Percentiles rank a stretch among this genome's conserved stretches.
Evolutionary conservation across 805 yeast genomes (phyloP).

Genomic region (Candida chauliodis): DNA sequence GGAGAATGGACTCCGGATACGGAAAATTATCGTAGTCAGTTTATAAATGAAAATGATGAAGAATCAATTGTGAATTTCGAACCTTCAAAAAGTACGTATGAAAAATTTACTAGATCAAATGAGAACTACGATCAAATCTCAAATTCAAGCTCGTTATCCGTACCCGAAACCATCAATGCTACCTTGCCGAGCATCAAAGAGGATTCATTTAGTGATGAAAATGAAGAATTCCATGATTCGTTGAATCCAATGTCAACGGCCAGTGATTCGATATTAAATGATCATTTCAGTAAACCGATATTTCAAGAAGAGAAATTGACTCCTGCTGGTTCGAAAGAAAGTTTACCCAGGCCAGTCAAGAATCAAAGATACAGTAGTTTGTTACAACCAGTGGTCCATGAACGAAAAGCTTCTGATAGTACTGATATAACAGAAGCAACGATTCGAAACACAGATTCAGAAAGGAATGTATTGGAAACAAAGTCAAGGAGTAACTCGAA

Average conservation of each 20-base stretch:
- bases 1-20: slow-evolving; percentile 64
- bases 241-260: slow-evolving; percentile 10
- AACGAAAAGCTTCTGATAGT: slow-evolving; percentile 1
- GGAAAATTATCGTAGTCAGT: slow-evolving; percentile 44
- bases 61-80: slow-evolving; percentile 30
- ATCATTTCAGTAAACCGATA: slow-evolving; percentile 20
- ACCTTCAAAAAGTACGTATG: slow-evolving; percentile 18
- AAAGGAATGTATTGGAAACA: too few species aligned
- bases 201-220: slow-evolving; percentile 21
- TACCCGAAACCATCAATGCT: slow-evolving; percentile 40
- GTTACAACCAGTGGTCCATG: slow-evolving; percentile 9
- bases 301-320: slow-evolving; percentile 24
- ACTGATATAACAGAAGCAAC: neutral
- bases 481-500: neutral
- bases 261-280: slow-evolving; percentile 24
- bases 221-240: slow-evolving; percentile 10
- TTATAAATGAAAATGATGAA: slow-evolving; percentile 39
- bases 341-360: slow-evolving; percentile 3
- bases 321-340: slow-evolving; percentile 17
- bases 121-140: slow-evolving; percentile 18
- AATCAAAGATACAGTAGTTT: slow-evolving; percentile 25
- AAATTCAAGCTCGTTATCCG: slow-evolving; percentile 26
- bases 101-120: slow-evolving; percentile 25
- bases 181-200: slow-evolving; percentile 35
- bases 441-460: too few species aligned